phyloP scores from a whole-genome alignment of 2,329 filamentous ascomycete genomes.

The Aspergillus novofumigatus region DNA sequence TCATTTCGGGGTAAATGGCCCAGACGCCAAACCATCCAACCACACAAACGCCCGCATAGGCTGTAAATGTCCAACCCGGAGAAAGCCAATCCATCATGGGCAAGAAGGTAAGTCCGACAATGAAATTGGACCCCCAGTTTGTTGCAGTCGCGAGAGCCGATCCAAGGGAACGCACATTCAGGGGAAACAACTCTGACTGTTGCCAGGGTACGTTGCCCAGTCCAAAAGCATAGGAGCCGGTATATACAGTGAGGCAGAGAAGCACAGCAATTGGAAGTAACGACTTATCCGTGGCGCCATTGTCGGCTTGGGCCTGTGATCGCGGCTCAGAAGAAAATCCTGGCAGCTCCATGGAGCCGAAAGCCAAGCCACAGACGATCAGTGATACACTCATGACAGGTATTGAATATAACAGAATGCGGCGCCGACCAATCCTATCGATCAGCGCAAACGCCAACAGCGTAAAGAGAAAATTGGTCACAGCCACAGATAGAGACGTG shows the following conservation, averaged over 20 bases:
- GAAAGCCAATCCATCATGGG: constrained; percentile 76
- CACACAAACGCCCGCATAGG: constrained; percentile 70
- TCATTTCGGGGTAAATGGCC: constrained; percentile 80
- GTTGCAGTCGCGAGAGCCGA: constrained; percentile 65
- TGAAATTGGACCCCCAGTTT: constrained; percentile 83
- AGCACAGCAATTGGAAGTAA: constrained; percentile 57
- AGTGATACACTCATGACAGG: constrained; percentile 78
- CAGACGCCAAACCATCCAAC: constrained; percentile 65
- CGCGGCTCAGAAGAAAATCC: constrained; percentile 18
- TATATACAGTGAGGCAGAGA: constrained; percentile 73
- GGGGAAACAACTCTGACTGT: constrained; percentile 84
- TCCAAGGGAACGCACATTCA: constrained; percentile 58
- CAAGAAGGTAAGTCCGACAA: constrained; percentile 81
- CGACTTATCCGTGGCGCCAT: constrained; percentile 19
- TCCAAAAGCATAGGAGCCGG: constrained; percentile 79
- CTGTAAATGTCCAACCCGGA: constrained; percentile 70
- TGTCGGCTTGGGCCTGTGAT: constrained; percentile 11
- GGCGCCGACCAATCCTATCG: constrained; percentile 72
- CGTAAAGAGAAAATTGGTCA: constrained; percentile 79
- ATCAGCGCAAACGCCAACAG: constrained; percentile 71
- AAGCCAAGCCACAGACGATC: constrained; percentile 66
- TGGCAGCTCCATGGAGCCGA: constrained; percentile 57
- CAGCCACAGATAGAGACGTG: constrained; percentile 73
- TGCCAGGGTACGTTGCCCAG: constrained; percentile 95
- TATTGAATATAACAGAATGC: constrained; percentile 76